Base-by-base conservation (phyloP, 768 basidiomycete genomes). In the Tricholomella constricta region DNA sequence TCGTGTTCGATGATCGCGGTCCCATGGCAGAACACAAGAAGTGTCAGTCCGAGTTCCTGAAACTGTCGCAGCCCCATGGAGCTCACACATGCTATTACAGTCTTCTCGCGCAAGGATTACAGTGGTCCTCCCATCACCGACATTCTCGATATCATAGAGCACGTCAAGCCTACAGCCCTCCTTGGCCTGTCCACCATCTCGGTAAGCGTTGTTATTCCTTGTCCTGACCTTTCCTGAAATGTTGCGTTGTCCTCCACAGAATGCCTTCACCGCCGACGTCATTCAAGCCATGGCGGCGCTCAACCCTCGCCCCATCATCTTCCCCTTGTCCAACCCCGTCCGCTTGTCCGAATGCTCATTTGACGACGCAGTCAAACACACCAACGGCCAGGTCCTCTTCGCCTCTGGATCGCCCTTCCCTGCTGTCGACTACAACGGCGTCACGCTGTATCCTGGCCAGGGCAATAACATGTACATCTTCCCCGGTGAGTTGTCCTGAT, bases 401-500 rank as follows among this genome's bases (percentile, higher is more conserved):
- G 94, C 95, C 0, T 87, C 85, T 35, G 94, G 94, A 3, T 90
- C 88, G 27, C 94, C 94, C 3, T 97, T 94, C 81, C 79, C 82
- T 12, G 75, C 79, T 41, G 76, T 85, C 57, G 62, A 70, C 51
- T 87, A 76, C 71, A 69, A 77, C 31, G 85, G 84, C 26, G 74
- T 72, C 48, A 77, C 59, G 29, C 72, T 86, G 58, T 85, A 86
- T 58, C 85, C 94, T 2, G 91, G 91, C 20, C 95, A 97, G 71
- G 94, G 94, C 23, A 97, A 96, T 69, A 98, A 96, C 70, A 94
- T 94, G 91, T 90, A 89, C 68, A 88, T 89, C 63, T 87, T 87
- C 77, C 85, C 84, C 44, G 82, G 84, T 82, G 36, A 14, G 70
- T 62, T 14, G 17, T 14, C 20, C 27, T 26, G 11, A 27, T 27